A percentile compares a stretch with the other conserved stretches of the same genome.
Conservation (phyloP, 106 monocot genomes). For the Narthecium ossifragum region DNA sequence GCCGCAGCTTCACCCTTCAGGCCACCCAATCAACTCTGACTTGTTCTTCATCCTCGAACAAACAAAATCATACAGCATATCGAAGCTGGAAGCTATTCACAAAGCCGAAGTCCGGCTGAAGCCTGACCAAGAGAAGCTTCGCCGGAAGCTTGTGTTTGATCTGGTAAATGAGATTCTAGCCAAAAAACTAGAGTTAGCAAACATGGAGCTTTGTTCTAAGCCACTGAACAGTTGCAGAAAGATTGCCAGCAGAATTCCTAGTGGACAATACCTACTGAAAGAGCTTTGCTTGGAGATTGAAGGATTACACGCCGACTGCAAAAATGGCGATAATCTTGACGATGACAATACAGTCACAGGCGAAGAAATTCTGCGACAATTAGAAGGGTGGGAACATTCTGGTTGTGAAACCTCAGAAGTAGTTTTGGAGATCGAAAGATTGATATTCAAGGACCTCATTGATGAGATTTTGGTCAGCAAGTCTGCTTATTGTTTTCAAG, state of each 20-base stretch:
- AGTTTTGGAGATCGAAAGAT: conserved; percentile 59
- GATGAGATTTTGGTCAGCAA: conserved; percentile 44
- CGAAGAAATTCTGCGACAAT: conserved; percentile 23
- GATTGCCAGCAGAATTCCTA: background rate
- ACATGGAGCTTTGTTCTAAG: background rate
- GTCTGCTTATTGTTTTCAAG: background rate
- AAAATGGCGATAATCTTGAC: background rate
- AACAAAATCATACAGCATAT: conserved; percentile 30
- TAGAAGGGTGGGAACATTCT: conserved; percentile 35
- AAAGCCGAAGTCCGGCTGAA: conserved; percentile 6
- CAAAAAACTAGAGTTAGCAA: conserved; percentile 24
- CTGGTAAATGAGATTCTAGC: conserved; percentile 44
- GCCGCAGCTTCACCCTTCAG: conserved; percentile 38
- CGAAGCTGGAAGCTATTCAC: no score
- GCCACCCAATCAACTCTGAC: conserved; percentile 48
- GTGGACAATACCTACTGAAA: conserved; percentile 19
- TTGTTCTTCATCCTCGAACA: conserved; percentile 61
- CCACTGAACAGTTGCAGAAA: conserved; percentile 4
- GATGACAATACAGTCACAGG: conserved; percentile 18
- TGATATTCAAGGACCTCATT: conserved; percentile 72
- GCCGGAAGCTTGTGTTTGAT: conserved; percentile 54
- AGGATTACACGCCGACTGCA: conserved; percentile 14
- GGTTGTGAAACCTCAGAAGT: conserved; percentile 29
- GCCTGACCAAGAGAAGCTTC: conserved; percentile 25
- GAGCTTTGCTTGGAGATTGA: conserved; percentile 58